These are phyloP conservation scores for Inonotus obliquus DNA, from an alignment of 1,284 basidiomycete species.

Conservation along the genomic window DNA sequence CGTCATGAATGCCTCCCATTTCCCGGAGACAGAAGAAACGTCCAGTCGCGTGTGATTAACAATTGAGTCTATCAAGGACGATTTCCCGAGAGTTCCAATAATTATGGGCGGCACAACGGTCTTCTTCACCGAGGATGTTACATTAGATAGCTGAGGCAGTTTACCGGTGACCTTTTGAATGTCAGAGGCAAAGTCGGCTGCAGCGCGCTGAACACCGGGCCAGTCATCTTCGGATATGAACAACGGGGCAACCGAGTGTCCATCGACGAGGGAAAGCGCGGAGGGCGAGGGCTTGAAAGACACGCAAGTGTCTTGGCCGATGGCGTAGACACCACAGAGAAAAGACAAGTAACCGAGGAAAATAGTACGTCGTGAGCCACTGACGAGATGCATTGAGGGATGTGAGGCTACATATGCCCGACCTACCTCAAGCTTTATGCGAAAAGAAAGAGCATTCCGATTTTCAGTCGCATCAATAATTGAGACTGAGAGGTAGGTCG, in stretches of 20 bases:
- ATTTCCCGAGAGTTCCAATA: slow-evolving; percentile 61
- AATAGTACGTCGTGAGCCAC: background rate
- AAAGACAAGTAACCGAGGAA: background rate
- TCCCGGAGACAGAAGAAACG: slow-evolving; percentile 51
- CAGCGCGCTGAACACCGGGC: slow-evolving; percentile 61
- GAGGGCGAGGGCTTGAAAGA: slow-evolving; percentile 28
- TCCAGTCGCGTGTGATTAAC: slow-evolving; percentile 50
- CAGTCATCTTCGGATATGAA: slow-evolving; percentile 53
- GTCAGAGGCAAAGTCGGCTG: slow-evolving; percentile 55
- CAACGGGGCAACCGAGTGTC: slow-evolving; percentile 43
- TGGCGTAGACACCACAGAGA: slow-evolving; percentile 23
- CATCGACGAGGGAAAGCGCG: slow-evolving; percentile 39
- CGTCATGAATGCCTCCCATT: slow-evolving; percentile 61
- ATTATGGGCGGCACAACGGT: slow-evolving; percentile 45
- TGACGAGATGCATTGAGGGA: background rate
- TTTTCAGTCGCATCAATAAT: background rate
- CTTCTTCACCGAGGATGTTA: slow-evolving; percentile 27
- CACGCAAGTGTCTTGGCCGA: slow-evolving; percentile 32
- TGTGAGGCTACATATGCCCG: background rate
- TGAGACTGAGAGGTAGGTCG: background rate
- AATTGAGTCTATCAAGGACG: slow-evolving; percentile 50
- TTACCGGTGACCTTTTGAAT: slow-evolving; percentile 55
- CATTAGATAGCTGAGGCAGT: slow-evolving; percentile 30
- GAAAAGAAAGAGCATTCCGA: background rate
- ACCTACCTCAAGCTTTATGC: background rate